Evolutionary conservation across 2,329 filamentous ascomycete genomes (phyloP).

Genomic region (Spiromastix sp.): DNA sequence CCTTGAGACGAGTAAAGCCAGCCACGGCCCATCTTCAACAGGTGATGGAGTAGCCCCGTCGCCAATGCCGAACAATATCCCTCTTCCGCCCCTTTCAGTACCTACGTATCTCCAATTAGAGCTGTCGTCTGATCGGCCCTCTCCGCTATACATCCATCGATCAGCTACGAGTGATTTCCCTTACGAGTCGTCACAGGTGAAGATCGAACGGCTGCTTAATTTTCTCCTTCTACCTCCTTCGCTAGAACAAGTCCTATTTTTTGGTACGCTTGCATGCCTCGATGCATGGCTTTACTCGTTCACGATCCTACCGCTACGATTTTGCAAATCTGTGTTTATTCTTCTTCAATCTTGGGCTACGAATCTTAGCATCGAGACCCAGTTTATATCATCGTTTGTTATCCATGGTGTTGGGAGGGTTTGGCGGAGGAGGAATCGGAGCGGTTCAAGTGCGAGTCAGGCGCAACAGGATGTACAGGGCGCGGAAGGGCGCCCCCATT

Average conservation of each 20-base stretch:
- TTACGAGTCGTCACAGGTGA: conserved; percentile 86
- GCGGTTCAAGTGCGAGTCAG: conserved; percentile 7
- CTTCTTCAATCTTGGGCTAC: conserved; percentile 69
- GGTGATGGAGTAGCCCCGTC: conserved; percentile 27
- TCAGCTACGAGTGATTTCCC: conserved; percentile 51
- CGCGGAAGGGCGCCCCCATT: conserved; percentile 9
- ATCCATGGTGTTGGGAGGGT: conserved; percentile 69
- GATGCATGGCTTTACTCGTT: conserved; percentile 97
- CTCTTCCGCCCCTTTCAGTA: conserved; percentile 52
- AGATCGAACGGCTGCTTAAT: conserved; percentile 84
- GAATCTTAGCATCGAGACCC: conserved; percentile 59
- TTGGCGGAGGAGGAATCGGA: conserved; percentile 47
- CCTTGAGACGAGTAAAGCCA: conserved; percentile 22
- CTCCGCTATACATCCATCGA: conserved; percentile 53
- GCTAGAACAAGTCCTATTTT: conserved; percentile 74
- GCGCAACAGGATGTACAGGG: conserved; percentile 15
- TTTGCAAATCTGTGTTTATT: conserved; percentile 68
- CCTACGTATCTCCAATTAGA: conserved; percentile 58
- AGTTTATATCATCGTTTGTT: conserved; percentile 64
- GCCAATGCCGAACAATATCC: conserved; percentile 43
- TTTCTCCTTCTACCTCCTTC: conserved; percentile 73
- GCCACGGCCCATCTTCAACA: conserved; percentile 16
- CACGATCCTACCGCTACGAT: conserved; percentile 84
- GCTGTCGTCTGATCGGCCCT: conserved; percentile 49
- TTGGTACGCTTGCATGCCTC: conserved; percentile 82